Conservation (phyloP, 495 filamentous ascomycete genomes). For the Aspergillus heteromorphus region DNA sequence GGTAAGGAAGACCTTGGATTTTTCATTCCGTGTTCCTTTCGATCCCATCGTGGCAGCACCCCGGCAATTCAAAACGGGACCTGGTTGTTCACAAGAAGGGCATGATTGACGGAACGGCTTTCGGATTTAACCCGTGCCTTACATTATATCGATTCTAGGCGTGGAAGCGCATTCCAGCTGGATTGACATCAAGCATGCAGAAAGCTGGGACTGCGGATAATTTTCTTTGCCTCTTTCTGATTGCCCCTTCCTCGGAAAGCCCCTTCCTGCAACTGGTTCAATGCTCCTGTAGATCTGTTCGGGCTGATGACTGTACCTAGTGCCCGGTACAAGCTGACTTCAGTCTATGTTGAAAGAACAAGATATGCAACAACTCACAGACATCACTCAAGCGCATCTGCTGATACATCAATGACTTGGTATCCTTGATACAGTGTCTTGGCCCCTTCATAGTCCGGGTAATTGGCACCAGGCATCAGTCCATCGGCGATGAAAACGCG, state of each 20-base stretch:
- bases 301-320: too few species aligned
- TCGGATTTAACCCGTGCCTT: background rate
- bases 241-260: too few species aligned
- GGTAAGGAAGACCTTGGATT: too few species aligned
- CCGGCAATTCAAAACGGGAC: background rate
- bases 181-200: background rate
- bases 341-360: too few species aligned
- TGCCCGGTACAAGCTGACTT: too few species aligned
- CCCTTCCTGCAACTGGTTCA: too few species aligned
- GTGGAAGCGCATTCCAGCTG: background rate
- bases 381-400: background rate
- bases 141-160: background rate
- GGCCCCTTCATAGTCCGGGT: background rate
- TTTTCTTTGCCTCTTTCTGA: too few species aligned
- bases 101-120: background rate
- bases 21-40: too few species aligned
- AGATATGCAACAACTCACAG: too few species aligned
- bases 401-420: background rate
- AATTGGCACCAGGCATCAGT: background rate
- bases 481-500: background rate
- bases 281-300: too few species aligned
- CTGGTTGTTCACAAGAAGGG: background rate
- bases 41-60: too few species aligned
- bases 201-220: background rate
- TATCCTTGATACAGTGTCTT: background rate